Evolutionary conservation across 108 stramenopile genomes (phyloP).

Genomic region (Cyclostephanos invisitatus): DNA sequence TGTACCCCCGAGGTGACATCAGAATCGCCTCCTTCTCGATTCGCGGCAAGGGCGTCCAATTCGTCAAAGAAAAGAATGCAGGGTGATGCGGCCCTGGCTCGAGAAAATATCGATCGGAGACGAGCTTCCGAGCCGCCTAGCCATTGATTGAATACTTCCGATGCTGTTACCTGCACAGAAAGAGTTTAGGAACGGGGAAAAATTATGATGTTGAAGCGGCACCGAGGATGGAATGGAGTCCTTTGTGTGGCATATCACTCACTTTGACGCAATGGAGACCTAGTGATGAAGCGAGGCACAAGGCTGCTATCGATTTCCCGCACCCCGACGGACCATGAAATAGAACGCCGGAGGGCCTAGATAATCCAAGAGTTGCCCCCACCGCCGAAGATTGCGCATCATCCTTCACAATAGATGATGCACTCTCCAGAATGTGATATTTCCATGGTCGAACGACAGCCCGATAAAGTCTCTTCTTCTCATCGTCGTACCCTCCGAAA

Average conservation of each 20-base stretch:
- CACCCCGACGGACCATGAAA: conserved; percentile 80
- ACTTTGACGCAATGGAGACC: conserved; percentile 65
- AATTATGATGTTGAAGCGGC: not conserved
- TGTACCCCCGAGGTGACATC: conserved; percentile 58
- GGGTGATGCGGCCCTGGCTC: conserved; percentile 86
- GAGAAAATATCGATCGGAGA: conserved; percentile 83
- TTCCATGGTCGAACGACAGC: conserved; percentile 81
- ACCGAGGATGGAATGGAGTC: not conserved
- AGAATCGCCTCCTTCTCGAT: conserved; percentile 76
- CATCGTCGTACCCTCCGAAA: conserved; percentile 65
- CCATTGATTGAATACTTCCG: conserved; percentile 95
- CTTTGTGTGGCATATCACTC: conserved; percentile 5
- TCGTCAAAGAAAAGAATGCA: conserved; percentile 98
- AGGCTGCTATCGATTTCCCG: conserved; percentile 74
- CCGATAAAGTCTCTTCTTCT: conserved; percentile 68
- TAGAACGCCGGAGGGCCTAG: conserved; percentile 77
- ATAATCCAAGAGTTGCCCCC: conserved; percentile 29
- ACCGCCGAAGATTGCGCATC: conserved; percentile 5
- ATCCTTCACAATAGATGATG: conserved; percentile 16
- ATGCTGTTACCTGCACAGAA: conserved; percentile 61
- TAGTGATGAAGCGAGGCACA: conserved; percentile 75
- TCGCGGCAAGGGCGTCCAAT: conserved; percentile 93
- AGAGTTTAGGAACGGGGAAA: not conserved
- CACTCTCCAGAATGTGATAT: conserved; percentile 30
- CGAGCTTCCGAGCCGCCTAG: conserved; percentile 95